Base-by-base conservation (phyloP, 768 basidiomycete genomes). In the Termitomyces titanicus region DNA sequence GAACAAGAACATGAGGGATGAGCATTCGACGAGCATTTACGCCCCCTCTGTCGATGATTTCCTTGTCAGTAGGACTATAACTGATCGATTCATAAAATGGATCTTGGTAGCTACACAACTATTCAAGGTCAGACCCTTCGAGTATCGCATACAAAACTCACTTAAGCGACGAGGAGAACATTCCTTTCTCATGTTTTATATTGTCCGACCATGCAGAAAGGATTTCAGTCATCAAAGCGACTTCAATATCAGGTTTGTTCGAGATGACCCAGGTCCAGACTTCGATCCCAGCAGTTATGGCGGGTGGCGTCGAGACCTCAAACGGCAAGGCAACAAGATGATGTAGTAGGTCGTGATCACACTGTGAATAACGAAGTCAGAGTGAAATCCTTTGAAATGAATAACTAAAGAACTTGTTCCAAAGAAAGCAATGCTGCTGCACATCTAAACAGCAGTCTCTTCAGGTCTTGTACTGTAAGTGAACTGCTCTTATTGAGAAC, bases 231-330 rank as follows among this genome's bases (percentile, higher is more conserved):
- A 98, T 88, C 18, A 98, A 70, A 2, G 86, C 83, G 46, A 94
- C 82, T 69, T 98, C 95, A 11, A 89, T 75, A 45, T 81, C 80
- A 0, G 91, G 86, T 55, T 91, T 84, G 66, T 96, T 90, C 13
- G 90, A 84, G 50, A 97, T 88, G 0, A 97, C 80, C 95, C 95
- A 98, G 3, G 89, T 93, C 97, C 97, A 98, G 10, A 89, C 88
- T 65, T 98, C 94, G 40, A 94, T 86, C 0, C 92, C 95, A 2
- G 91, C 83, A 15, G 91, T 81, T 54, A 98, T 83, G 1, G 94
- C 85, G 4, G 90, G 75, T 1, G 94, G 92, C 1, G 90, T 94
- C 58, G 92, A 92, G 3, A 91, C 86, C 53, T 90, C 88, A 63
- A 98, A 91, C 0, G 97, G 97, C 17, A 98, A 70, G 33, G 80